Evolutionary conservation across 1,139 yeast genomes (phyloP), one percentile per base, ranked within the genome.

Genomic region (Eremothecium cymbalariae): DNA sequence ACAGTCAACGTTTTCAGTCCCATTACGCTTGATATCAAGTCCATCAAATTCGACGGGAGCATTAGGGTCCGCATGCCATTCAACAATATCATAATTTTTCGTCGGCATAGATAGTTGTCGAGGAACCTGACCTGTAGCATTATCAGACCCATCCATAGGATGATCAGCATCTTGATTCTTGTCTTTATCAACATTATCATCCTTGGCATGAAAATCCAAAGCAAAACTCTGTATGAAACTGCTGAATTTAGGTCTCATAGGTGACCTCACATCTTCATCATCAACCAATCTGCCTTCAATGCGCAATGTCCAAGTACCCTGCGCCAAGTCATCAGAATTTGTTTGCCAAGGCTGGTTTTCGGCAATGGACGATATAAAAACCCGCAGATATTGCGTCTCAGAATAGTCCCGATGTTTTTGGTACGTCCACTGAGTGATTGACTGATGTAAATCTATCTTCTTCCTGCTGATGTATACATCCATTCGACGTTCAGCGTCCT

Each of bases 261-360:
- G 65, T 25, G 63, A 59, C 9, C 59, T 62, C 1, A 58, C 59
- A 14, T 51, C 54, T 30, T 55, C 63, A 28, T 65, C 70, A 43
- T 72, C 65, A 25, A 88, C 64, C 22, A 84, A 63, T 37, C 86
- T 67, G 8, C 98, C 98, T 59, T 90, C 97, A 15, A 90, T 73
- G 38, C 94, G 69, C 47, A 90, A 66, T 1, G 93, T 82, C 96
- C 96, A 90, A 4, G 74, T 44, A 4, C 51, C 45, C 23, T 34
- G 32, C 4, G 18, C 27, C 55, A 6, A 93, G 73, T 32, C 67
- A 73, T 11, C 39, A 55, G 39, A 31, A 15, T 34, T 27, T 47
- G 57, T 34, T 55, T 88, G 97, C 98, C 98, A 90, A 30, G 93
- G 85, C 61, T 90, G 97, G 56, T 84, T 83, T 43, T 77, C 82